Conservation (phyloP, 495 filamentous ascomycete genomes). For the Penicillium steckii region DNA sequence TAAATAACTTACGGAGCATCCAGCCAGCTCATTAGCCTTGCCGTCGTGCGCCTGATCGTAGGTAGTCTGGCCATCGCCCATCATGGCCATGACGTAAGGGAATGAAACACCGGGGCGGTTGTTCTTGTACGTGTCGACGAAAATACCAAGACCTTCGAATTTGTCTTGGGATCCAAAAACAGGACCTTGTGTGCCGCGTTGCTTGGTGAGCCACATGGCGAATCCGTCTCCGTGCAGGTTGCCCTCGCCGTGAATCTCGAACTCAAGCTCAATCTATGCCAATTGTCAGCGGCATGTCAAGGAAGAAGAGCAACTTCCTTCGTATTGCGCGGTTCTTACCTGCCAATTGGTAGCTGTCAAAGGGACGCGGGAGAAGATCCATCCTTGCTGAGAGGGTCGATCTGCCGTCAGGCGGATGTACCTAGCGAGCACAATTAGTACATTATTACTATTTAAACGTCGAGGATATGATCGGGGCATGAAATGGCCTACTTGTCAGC, state of each 20-base stretch:
- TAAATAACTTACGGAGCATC: constrained; percentile 73
- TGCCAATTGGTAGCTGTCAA: constrained; percentile 99
- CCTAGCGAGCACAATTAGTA: constrained; percentile 44
- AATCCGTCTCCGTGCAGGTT: constrained; percentile 96
- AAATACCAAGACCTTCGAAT: constrained; percentile 94
- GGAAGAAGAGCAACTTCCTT: neutral
- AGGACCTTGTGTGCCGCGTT: constrained; percentile 74
- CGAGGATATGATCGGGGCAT: neutral
- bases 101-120: constrained; percentile 93
- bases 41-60: constrained; percentile 97
- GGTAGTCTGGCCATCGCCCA: constrained; percentile 81
- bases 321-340: constrained; percentile 40
- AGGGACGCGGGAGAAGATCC: constrained; percentile 90
- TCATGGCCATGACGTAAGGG: constrained; percentile 98
- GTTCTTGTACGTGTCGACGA: constrained; percentile 99
- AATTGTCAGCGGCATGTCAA: neutral
- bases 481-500: constrained; percentile 72
- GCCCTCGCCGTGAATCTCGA: constrained; percentile 79
- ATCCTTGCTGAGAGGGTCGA: constrained; percentile 83
- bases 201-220: constrained; percentile 97
- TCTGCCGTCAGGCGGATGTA: constrained; percentile 93
- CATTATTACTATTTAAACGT: constrained; percentile 13
- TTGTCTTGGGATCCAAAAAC: constrained; percentile 88
- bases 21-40: constrained; percentile 87
- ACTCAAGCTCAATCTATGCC: constrained; percentile 82